These are phyloP conservation scores for Boeremia exigua DNA, from an alignment of 2,329 filamentous ascomycete genomes.

Conservation along the genomic window DNA sequence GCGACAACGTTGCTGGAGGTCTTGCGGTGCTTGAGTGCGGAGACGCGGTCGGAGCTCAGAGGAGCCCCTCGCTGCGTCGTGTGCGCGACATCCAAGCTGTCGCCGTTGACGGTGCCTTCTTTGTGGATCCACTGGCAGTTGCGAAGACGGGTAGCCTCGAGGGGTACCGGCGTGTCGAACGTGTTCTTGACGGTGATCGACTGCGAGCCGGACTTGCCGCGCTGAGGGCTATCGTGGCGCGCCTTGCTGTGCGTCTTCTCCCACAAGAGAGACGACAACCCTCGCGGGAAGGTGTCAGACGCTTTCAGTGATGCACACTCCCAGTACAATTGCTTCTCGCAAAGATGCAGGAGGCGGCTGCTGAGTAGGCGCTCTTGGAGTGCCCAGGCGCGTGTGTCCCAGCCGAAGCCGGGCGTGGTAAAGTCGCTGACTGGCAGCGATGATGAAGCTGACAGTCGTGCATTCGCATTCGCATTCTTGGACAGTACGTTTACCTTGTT, in stretches of 20 bases:
- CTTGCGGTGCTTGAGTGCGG: not conserved
- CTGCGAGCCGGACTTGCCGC: constrained; percentile 6
- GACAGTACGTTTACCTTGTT: too few species aligned
- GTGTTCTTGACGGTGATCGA: constrained; percentile 1
- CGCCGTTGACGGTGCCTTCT: constrained; percentile 26
- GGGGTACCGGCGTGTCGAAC: not conserved
- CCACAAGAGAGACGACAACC: constrained; percentile 44
- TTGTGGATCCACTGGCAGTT: constrained; percentile 32
- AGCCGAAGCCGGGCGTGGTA: constrained; percentile 32
- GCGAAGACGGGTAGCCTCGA: constrained; percentile 17
- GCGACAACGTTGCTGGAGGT: not conserved
- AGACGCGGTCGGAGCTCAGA: not conserved
- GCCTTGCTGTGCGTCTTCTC: constrained; percentile 41
- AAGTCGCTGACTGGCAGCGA: constrained; percentile 23
- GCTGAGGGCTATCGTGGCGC: constrained; percentile 3
- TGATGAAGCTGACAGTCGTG: constrained; percentile 15
- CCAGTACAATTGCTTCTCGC: constrained; percentile 46
- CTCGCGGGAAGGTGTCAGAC: constrained; percentile 44
- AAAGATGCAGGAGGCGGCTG: constrained; percentile 40
- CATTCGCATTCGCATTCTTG: not conserved
- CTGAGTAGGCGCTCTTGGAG: constrained; percentile 47
- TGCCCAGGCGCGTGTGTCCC: constrained; percentile 46
- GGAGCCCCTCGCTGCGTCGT: constrained; percentile 13
- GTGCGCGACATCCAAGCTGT: constrained; percentile 23
- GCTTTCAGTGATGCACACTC: constrained; percentile 48